Evolutionary conservation across 345 rosid species (phyloP), one percentile per base, ranked within the genome.

Genomic region (Nasturtium officinale): DNA sequence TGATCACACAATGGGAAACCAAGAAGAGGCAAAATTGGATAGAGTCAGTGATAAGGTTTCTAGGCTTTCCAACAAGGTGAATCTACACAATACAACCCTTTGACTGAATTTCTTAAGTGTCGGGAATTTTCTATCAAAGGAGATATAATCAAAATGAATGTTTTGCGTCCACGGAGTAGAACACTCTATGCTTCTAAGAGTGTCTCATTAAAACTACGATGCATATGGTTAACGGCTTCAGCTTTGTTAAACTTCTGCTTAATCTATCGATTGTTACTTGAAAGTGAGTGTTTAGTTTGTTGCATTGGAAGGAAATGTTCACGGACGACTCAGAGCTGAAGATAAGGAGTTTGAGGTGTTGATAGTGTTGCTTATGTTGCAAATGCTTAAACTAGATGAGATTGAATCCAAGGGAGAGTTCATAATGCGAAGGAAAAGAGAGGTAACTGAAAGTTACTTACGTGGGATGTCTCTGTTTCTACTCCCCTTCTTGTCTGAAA

Each of bases 331-430:
- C 26, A 47, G 73, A 73, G 84, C 76, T 10, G 66, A 73, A 12
- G 87, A 81, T 10, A 82, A 76, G 68, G 83, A 88, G 40, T 61
- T 79, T 16, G 17, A 67, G n/a, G 78, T 78, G 67, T 78, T 85
- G 80, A 71, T 76, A 1, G 93, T 82, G 65, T 52, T 80, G 78
- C 78, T 85, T 13, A 85, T 78, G 83, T 32, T 70, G 58, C 84
- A 80, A 61, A 57, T 86, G 74, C 89, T 83, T 18, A 82, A 83
- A 50, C 68, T 85, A 74, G 86, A 86, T 53, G 15, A 82, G 26
- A 80, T 78, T 20, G 77, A 80, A 57, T 87, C 85, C 25, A 69
- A 84, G 51, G 86, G 87, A 52, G 86, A 83, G 77, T 82, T 85
- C 15, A 88, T 73, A 83, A 73, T 66, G 30, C 84, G 84, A 78